Evolutionary conservation across 305 asterid species (phyloP).

Genomic region (Fraxinus xanthoxyloides): DNA sequence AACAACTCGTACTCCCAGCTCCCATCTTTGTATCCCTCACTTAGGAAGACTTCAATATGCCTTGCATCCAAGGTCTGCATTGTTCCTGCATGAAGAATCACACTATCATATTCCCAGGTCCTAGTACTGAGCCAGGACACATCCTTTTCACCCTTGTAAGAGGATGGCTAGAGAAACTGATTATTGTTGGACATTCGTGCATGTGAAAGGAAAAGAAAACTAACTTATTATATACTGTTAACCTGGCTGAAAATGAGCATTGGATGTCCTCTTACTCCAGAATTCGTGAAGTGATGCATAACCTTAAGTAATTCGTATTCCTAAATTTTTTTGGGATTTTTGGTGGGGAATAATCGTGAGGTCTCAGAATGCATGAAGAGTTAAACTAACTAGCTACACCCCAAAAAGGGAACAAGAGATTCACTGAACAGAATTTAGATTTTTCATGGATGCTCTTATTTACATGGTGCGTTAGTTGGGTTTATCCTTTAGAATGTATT

Average conservation of each 20-base stretch:
- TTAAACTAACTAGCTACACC: background rate
- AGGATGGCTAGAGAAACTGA: background rate
- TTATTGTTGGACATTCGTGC: background rate
- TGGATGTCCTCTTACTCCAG: background rate
- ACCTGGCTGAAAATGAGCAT: background rate
- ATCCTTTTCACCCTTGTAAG: background rate
- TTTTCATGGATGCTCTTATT: background rate
- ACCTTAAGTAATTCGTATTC: background rate
- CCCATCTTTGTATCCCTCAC: slow-evolving; percentile 61
- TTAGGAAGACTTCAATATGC: slow-evolving; percentile 80
- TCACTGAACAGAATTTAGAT: background rate
- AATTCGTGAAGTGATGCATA: background rate
- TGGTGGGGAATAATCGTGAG: background rate
- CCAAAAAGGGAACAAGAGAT: background rate
- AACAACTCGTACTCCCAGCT: slow-evolving; percentile 71
- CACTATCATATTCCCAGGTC: background rate
- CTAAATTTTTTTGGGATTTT: background rate
- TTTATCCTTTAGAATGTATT: background rate
- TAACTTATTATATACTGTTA: background rate
- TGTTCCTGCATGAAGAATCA: slow-evolving; percentile 59
- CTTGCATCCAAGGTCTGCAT: slow-evolving; percentile 95
- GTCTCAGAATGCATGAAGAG: background rate
- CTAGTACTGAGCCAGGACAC: background rate
- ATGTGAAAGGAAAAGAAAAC: background rate
- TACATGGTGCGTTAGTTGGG: background rate